A percentile compares a stretch with the other conserved stretches of the same genome.
These are phyloP conservation scores for Blastobotrys apis DNA, from an alignment of 1,139 yeast genomes.

Conservation along the genomic window DNA sequence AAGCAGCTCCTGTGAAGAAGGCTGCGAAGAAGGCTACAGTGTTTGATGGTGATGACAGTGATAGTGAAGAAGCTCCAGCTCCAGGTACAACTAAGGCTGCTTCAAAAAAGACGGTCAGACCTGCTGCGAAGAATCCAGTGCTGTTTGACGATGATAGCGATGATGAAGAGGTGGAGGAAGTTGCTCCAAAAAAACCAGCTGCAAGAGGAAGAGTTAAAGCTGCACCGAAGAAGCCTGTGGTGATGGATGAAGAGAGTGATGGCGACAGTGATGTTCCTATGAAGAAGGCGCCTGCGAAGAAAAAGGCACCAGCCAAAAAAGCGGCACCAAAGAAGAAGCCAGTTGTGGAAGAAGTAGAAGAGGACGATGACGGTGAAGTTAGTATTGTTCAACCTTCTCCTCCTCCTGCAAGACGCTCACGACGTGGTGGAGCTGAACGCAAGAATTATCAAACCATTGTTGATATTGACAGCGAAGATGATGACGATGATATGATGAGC, in stretches of 20 bases:
- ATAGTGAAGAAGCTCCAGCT: background rate
- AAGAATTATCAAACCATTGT: constrained; percentile 13
- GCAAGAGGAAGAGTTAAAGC: constrained; percentile 9
- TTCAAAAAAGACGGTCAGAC: constrained; percentile 9
- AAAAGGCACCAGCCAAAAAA: constrained; percentile 14
- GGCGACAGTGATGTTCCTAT: constrained; percentile 4
- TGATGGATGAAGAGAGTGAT: constrained; percentile 12
- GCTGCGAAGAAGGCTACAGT: constrained; percentile 4
- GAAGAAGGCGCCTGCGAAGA: constrained; percentile 9
- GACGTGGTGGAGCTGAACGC: constrained; percentile 11
- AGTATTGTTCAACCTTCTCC: no score
- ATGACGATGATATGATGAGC: constrained; percentile 10
- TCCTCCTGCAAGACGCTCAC: no score
- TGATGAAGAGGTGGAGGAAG: constrained; percentile 7
- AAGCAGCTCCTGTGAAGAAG: background rate
- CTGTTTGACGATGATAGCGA: constrained; percentile 10
- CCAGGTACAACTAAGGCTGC: background rate
- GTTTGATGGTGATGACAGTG: background rate
- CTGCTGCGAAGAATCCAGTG: constrained; percentile 13
- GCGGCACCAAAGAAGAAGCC: constrained; percentile 17
- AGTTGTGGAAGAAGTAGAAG: constrained; percentile 4
- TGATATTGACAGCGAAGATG: no score
- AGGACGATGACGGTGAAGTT: constrained; percentile 12
- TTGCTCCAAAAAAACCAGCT: constrained; percentile 11
- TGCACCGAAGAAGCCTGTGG: constrained; percentile 7